Conservation (phyloP, 805 yeast genomes). For the Wickerhamia fluorescens region DNA sequence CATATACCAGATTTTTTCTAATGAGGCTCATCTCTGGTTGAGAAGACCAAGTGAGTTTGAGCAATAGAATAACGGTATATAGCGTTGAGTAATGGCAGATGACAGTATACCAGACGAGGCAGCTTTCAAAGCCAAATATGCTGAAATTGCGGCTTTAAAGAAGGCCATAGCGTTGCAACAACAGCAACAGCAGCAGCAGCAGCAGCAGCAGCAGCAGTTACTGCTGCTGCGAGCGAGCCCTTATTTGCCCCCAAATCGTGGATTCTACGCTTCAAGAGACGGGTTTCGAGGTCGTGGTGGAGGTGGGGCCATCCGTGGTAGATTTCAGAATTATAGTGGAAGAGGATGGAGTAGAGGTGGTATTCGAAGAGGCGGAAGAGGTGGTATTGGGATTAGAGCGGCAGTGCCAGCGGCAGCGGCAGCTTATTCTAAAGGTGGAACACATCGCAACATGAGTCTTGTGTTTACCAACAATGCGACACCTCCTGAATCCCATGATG, state of each 20-base stretch:
- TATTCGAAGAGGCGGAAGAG: no score
- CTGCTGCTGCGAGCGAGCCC: background rate
- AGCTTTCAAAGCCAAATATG: conserved; percentile 5
- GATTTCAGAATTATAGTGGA: background rate
- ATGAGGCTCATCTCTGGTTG: no score
- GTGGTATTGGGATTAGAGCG: no score
- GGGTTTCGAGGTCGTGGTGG: conserved; percentile 1
- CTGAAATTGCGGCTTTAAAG: conserved; percentile 23
- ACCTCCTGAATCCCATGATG: no score
- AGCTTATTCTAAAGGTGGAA: no score
- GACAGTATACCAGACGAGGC: conserved; percentile 1
- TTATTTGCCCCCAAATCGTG: background rate
- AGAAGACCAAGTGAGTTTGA: no score
- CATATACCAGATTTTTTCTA: no score
- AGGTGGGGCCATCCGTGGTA: background rate
- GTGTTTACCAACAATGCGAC: conserved; percentile 13
- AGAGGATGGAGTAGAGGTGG: no score
- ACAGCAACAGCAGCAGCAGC: conserved; percentile 1
- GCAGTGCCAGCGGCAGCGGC: background rate
- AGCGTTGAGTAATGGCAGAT: no score
- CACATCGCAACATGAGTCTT: conserved; percentile 22
- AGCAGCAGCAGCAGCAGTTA: background rate
- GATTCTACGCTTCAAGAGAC: conserved; percentile 1
- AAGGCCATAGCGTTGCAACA: conserved; percentile 18
- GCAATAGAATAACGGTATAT: no score